Evolutionary conservation across 805 yeast species (phyloP).

Genomic region (Kodamaea lidongshanica): DNA sequence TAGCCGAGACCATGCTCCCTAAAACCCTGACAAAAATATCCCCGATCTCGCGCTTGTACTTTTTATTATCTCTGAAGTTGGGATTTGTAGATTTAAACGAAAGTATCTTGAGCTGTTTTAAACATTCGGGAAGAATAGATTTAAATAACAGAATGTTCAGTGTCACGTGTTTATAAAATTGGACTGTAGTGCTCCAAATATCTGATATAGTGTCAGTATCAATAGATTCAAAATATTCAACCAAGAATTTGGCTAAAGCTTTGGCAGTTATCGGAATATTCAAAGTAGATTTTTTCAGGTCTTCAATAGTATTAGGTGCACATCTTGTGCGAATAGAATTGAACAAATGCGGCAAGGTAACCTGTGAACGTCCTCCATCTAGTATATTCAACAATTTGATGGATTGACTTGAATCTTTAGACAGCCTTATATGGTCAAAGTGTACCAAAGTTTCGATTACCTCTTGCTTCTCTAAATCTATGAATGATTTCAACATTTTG

Average conservation of each 20-base stretch:
- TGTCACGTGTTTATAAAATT: conserved; percentile 55
- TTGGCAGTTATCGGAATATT: conserved; percentile 41
- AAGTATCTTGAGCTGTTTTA: conserved; percentile 47
- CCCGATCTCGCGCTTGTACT: conserved; percentile 51
- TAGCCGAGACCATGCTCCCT: conserved; percentile 10
- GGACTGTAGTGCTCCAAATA: conserved; percentile 54
- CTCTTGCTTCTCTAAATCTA: conserved; percentile 65
- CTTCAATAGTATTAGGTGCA: conserved; percentile 25
- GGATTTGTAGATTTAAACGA: conserved; percentile 52
- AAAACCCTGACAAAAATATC: conserved; percentile 31
- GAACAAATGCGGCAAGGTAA: conserved; percentile 64
- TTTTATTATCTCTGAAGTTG: conserved; percentile 57
- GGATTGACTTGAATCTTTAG: no score
- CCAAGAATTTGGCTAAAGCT: conserved; percentile 47
- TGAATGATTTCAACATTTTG: conserved; percentile 56
- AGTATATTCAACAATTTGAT: conserved; percentile 67
- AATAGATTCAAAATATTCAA: conserved; percentile 55
- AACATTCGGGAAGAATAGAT: conserved; percentile 44
- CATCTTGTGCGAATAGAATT: conserved; percentile 48
- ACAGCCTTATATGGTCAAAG: no score
- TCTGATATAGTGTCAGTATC: conserved; percentile 79
- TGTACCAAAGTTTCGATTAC: conserved; percentile 59
- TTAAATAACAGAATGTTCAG: conserved; percentile 44
- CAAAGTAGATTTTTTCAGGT: conserved; percentile 39
- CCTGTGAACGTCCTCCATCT: conserved; percentile 77